These are phyloP conservation scores for Sphaerulina populicola DNA, from an alignment of 2,329 filamentous ascomycete species.

Conservation along the genomic window DNA sequence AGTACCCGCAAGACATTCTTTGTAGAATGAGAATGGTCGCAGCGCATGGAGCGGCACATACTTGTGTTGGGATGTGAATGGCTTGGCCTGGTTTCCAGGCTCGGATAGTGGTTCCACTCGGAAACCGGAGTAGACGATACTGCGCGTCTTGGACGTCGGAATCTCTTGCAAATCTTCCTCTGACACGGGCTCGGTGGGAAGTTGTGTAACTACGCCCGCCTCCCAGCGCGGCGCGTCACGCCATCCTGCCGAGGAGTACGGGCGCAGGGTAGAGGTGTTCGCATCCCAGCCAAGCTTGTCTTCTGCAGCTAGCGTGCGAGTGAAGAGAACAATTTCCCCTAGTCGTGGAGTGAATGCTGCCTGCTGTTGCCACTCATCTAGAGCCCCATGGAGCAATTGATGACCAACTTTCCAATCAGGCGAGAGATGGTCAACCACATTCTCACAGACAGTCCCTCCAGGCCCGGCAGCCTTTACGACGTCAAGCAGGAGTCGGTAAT, in stretches of 20 bases:
- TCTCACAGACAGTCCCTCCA: constrained; percentile 36
- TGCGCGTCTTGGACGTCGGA: constrained; percentile 34
- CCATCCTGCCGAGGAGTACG: constrained; percentile 11
- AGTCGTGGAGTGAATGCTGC: constrained; percentile 47
- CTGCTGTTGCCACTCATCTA: constrained; percentile 39
- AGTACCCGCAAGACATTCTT: constrained; percentile 40
- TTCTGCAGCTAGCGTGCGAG: constrained; percentile 29
- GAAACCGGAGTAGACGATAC: constrained; percentile 47
- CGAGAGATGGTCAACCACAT: constrained; percentile 43
- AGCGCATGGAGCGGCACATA: constrained; percentile 49
- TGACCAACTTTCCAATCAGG: constrained; percentile 51
- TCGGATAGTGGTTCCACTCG: constrained; percentile 51
- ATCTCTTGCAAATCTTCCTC: constrained; percentile 42
- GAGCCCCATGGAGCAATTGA: constrained; percentile 35
- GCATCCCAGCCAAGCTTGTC: constrained; percentile 30
- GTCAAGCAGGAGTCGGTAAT: constrained; percentile 45
- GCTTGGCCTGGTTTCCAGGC: constrained; percentile 42
- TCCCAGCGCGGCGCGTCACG: constrained; percentile 44
- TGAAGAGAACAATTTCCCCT: constrained; percentile 52
- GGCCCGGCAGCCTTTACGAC: constrained; percentile 36
- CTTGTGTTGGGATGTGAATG: constrained; percentile 45
- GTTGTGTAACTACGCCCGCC: constrained; percentile 49
- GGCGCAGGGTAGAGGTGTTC: constrained; percentile 20
- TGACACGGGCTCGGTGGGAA: constrained; percentile 37
- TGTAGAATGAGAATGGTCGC: constrained; percentile 49